Evolutionary conservation across 169 alveolate genomes (phyloP).

Genomic region (Cryptosporidium xiaoi): DNA sequence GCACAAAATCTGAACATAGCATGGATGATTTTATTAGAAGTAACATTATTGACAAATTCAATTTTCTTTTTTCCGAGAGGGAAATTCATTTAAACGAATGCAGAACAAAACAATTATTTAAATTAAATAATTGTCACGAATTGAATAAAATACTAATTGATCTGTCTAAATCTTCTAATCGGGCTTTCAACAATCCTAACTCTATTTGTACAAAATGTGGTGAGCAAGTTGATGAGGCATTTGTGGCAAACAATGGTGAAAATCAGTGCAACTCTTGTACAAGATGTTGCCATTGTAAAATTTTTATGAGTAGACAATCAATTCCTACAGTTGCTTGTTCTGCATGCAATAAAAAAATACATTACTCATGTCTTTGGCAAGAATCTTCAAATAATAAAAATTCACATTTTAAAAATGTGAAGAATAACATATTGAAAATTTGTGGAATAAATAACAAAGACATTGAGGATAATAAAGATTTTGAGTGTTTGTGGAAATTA

Average conservation of each 20-base stretch:
- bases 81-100: too few relatives aligned
- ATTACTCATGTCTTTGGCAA: conserved; percentile 58
- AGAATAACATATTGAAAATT: background rate
- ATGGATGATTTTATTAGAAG: too few relatives aligned
- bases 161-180: too few relatives aligned
- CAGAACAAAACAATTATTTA: too few relatives aligned
- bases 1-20: too few relatives aligned
- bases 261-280: conserved; percentile 28
- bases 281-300: conserved; percentile 24
- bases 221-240: background rate
- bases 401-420: background rate
- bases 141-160: too few relatives aligned
- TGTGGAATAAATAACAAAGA: background rate
- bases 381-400: conserved; percentile 1
- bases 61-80: too few relatives aligned
- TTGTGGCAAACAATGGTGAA: background rate
- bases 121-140: too few relatives aligned
- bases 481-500: conserved; percentile 30
- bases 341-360: conserved; percentile 40
- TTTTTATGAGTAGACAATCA: background rate
- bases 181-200: too few relatives aligned
- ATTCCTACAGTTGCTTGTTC: conserved; percentile 21
- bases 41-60: too few relatives aligned
- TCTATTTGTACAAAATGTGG: background rate
- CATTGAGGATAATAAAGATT: conserved; percentile 23